phyloP scores from a whole-genome alignment of 306 rosid species.

The Dryas alaskensis region DNA sequence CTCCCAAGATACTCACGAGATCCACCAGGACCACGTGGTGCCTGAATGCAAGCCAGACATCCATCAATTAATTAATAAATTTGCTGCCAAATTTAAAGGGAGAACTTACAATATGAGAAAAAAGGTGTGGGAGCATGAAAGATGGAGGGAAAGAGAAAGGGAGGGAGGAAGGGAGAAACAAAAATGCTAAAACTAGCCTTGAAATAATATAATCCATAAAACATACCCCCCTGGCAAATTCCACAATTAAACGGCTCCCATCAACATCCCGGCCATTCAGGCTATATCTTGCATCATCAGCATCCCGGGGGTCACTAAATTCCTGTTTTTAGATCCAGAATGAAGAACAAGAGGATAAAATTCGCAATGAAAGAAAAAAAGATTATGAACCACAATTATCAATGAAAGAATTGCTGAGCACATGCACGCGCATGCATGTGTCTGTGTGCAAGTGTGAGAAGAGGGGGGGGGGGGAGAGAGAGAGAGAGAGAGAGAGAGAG shows the following conservation, averaged over 20 bases:
- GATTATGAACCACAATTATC: background rate
- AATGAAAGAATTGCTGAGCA: background rate
- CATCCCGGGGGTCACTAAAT: slow-evolving; percentile 45
- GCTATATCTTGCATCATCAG: slow-evolving; percentile 51
- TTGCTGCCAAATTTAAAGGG: too few species aligned
- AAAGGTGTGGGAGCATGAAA: background rate
- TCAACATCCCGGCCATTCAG: slow-evolving; percentile 46
- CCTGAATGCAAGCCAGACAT: slow-evolving; percentile 25
- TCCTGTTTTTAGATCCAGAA: slow-evolving; percentile 27
- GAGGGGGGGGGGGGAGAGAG: background rate
- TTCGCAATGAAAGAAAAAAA: slow-evolving; percentile 11
- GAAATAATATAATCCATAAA: background rate
- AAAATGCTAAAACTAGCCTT: too few species aligned
- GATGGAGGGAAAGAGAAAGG: background rate
- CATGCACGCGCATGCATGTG: background rate
- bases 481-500: background rate
- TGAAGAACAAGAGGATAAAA: background rate
- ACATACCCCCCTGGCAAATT: slow-evolving; percentile 48
- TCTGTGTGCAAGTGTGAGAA: background rate
- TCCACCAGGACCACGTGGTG: slow-evolving; percentile 48
- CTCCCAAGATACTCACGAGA: slow-evolving; percentile 49
- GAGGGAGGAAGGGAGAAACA: background rate
- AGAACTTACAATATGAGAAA: background rate
- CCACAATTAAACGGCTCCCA: slow-evolving; percentile 48
- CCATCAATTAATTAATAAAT: background rate